Base-by-base conservation (phyloP, 2,329 filamentous ascomycete genomes). In the Neopestalotiopsis rosae region DNA sequence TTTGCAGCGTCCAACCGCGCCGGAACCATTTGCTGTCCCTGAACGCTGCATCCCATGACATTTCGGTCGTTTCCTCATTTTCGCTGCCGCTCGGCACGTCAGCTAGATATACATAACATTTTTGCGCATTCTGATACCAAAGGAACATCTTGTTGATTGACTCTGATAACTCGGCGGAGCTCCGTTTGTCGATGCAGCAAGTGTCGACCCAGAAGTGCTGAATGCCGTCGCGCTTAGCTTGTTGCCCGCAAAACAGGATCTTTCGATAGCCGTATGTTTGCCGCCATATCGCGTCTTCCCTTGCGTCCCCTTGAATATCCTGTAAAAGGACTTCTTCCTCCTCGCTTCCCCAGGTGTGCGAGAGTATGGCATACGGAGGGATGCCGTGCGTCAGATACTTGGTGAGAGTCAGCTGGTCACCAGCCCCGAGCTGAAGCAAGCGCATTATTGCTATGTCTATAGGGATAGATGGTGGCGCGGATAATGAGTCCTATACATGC, bases 101-200 rank as follows among this genome's bases (percentile, higher is more conserved):
- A 0, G 73, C 69, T 0, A 81, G 71, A 38, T 77, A 79, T 0
- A 74, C 78, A 59, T 80, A 81, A 69, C 80, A 81, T 1, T 80
- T 69, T 0, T 59, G 42, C 0, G 73, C 73, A 14, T 74, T n/a
- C 57, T 58, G 32, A 17, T 65, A 69, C 61, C 65, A 69, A 1
- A 32, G 20, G 24, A 45, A 65, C 62, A 65, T 65, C 2, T 5
- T 52, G 12, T 65, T 65, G 17, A 65, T 65, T 2, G 62, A 38
- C 62, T 65, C 62, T 24, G 34, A 24, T 7, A 52, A 20, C 12
- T 45, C 62, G 40, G 40, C 38, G 30, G 32, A n/a, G 62, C 14
- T 52, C 2, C 10, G 7, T 24, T 65, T 65, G 62, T 65, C 40
- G 30, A 65, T 65, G 42, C 62, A 65, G n/a, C 62, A 65, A 2